These are phyloP conservation scores for Triticum urartu DNA, from an alignment of 176 grass and related monocot genomes.

Conservation along the genomic window DNA sequence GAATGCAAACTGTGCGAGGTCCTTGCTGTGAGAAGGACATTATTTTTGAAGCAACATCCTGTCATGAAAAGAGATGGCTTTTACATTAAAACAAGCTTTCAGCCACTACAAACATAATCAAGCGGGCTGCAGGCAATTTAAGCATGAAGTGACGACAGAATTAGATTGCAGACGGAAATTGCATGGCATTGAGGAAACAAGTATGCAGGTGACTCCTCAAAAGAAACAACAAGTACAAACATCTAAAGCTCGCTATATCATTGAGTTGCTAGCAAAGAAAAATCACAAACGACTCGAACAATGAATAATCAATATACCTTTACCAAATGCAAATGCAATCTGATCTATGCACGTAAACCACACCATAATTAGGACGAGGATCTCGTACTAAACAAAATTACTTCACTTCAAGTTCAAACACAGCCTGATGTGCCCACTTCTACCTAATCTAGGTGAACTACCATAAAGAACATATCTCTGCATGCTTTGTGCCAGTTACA, in stretches of 20 bases:
- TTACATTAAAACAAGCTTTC: conserved; percentile 16
- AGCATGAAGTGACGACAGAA: not conserved
- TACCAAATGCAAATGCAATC: not conserved
- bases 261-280: not conserved
- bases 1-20: conserved; percentile 91
- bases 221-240: not conserved
- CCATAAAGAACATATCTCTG: not conserved
- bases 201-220: not conserved
- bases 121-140: not conserved
- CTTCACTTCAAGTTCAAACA: not conserved
- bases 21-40: conserved; percentile 99
- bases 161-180: not conserved
- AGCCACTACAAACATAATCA: not conserved
- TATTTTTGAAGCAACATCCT: conserved; percentile 99
- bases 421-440: not conserved
- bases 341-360: not conserved
- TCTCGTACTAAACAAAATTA: not conserved
- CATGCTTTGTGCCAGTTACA: not conserved
- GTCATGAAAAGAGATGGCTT: conserved; percentile 24
- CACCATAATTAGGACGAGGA: not conserved
- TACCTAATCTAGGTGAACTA: not conserved
- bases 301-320: not conserved
- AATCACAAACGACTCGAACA: not conserved
- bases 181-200: not conserved
- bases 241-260: not conserved